A percentile compares a stretch with the other conserved stretches of the same genome.
Evolutionary conservation across 768 basidiomycete genomes (phyloP).

Genomic region (Gymnopilus junonius): DNA sequence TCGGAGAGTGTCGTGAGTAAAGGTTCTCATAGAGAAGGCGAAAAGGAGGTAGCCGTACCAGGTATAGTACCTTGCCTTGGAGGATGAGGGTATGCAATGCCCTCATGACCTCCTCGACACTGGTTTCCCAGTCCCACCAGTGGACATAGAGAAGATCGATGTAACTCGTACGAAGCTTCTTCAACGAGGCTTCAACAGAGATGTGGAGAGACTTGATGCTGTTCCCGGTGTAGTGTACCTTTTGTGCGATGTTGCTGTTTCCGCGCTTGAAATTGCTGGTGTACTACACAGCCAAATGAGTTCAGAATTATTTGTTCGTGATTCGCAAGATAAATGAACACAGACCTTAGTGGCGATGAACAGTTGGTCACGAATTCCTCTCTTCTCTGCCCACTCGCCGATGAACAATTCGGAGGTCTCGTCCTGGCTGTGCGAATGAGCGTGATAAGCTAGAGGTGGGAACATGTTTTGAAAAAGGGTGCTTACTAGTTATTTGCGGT

Average conservation of each 20-base stretch:
- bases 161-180: slow-evolving; percentile 49
- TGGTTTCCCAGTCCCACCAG: slow-evolving; percentile 58
- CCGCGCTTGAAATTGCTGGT: slow-evolving; percentile 32
- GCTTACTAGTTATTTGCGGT: slow-evolving; percentile 51
- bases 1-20: background rate
- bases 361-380: slow-evolving; percentile 51
- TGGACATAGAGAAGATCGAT: slow-evolving; percentile 54
- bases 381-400: slow-evolving; percentile 55
- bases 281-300: slow-evolving; percentile 28
- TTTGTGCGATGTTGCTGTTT: slow-evolving; percentile 24
- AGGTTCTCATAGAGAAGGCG: background rate
- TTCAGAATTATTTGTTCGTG: background rate
- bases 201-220: slow-evolving; percentile 46
- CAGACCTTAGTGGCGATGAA: slow-evolving; percentile 51
- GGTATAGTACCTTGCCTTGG: slow-evolving; percentile 56
- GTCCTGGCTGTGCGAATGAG: slow-evolving; percentile 43
- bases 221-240: slow-evolving; percentile 26
- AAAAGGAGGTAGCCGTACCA: slow-evolving; percentile 21
- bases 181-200: slow-evolving; percentile 46
- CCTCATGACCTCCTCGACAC: slow-evolving; percentile 61
- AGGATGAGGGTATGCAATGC: slow-evolving; percentile 51
- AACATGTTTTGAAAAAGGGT: background rate
- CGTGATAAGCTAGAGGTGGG: background rate
- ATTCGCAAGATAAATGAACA: background rate
- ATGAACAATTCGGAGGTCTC: slow-evolving; percentile 58